Evolutionary conservation across 768 basidiomycete genomes (phyloP).

Genomic region (Termitomyces sp.): DNA sequence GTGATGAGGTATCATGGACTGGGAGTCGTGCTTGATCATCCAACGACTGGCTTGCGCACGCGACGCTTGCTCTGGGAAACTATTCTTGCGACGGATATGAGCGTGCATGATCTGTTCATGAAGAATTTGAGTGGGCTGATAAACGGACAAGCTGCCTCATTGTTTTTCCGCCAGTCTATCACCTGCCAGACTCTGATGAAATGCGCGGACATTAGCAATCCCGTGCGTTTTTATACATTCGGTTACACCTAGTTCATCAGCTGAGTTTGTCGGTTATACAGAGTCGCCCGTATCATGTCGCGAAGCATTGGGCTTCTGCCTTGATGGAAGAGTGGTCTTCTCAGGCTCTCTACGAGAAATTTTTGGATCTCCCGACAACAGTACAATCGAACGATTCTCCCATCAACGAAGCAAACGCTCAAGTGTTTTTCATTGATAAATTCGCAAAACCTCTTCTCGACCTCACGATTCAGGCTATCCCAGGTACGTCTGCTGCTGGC

Average conservation of each 20-base stretch:
- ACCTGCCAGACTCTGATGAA: constrained; percentile 92
- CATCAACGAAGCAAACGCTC: constrained; percentile 68
- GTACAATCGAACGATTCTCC: constrained; percentile 38
- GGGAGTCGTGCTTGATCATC: constrained; percentile 58
- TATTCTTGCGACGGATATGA: constrained; percentile 94
- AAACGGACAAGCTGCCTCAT: constrained; percentile 30
- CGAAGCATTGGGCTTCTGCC: constrained; percentile 88
- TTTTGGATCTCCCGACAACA: constrained; percentile 68
- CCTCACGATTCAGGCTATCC: constrained; percentile 65
- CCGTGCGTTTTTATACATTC: constrained; percentile 52
- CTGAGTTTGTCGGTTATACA: constrained; percentile 24
- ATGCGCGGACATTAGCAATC: constrained; percentile 98
- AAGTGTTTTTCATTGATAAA: constrained; percentile 82
- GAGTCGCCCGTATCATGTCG: constrained; percentile 91
- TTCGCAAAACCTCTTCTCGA: constrained; percentile 86
- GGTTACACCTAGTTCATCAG: not conserved
- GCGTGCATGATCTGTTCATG: constrained; percentile 85
- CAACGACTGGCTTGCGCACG: constrained; percentile 41
- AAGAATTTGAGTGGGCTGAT: constrained; percentile 50
- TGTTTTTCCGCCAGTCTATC: constrained; percentile 54
- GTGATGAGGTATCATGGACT: constrained; percentile 81
- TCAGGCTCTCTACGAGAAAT: constrained; percentile 83
- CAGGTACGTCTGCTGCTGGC: constrained; percentile 43
- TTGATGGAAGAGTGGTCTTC: constrained; percentile 87
- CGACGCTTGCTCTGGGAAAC: constrained; percentile 75